phyloP scores from a whole-genome alignment of 2,329 filamentous ascomycete genomes.

The Zymoseptoria brevis region DNA sequence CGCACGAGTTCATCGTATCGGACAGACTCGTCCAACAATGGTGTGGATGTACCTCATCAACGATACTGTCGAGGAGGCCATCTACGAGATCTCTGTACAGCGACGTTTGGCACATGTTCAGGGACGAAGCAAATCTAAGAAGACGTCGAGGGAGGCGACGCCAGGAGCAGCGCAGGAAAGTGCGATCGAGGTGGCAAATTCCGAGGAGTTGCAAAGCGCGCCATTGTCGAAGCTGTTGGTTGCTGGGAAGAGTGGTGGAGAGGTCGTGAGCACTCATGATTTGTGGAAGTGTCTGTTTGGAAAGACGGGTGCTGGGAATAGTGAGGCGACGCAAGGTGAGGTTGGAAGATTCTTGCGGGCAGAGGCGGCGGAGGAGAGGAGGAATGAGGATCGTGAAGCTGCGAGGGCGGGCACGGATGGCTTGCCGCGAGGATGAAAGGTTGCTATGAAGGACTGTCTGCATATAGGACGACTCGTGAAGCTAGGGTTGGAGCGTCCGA shows the following conservation, averaged over 20 bases:
- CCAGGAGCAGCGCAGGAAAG: constrained; percentile 39
- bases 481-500: no score
- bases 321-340: constrained; percentile 31
- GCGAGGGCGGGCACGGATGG: no score
- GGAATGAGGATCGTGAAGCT: background rate
- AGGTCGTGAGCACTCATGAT: constrained; percentile 69
- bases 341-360: constrained; percentile 45
- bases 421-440: no score
- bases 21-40: constrained; percentile 77
- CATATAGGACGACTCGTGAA: no score
- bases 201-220: constrained; percentile 69
- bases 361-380: constrained; percentile 44
- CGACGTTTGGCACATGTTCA: constrained; percentile 70
- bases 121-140: constrained; percentile 22
- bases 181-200: constrained; percentile 73
- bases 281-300: constrained; percentile 88
- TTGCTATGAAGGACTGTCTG: no score
- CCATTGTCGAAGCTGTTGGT: constrained; percentile 62
- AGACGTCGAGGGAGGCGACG: constrained; percentile 26
- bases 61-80: constrained; percentile 83
- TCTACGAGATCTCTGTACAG: constrained; percentile 77
- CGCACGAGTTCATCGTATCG: constrained; percentile 88
- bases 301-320: constrained; percentile 26
- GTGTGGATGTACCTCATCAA: constrained; percentile 94
- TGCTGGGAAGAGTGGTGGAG: constrained; percentile 63